Evolutionary conservation across 106 monocot genomes (phyloP).

Genomic region (Dioscorea zingiberensis): DNA sequence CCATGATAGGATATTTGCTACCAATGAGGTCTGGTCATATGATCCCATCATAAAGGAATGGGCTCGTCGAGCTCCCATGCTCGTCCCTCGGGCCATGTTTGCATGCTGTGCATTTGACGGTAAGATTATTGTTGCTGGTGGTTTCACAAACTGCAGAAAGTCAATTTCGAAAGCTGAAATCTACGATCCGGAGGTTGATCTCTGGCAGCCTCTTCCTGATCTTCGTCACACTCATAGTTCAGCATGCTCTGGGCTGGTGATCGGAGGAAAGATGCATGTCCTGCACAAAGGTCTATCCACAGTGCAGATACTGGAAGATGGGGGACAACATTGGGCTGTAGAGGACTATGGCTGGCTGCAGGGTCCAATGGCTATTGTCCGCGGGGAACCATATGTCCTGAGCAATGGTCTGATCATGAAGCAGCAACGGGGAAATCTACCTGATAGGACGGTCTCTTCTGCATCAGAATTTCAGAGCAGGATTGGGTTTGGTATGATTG

Average conservation of each 20-base stretch:
- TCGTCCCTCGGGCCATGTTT: constrained; percentile 85
- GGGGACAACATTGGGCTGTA: constrained; percentile 40
- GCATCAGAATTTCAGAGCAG: constrained; percentile 75
- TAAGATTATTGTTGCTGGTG: constrained; percentile 84
- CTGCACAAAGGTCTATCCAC: constrained; percentile 81
- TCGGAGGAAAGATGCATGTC: constrained; percentile 79
- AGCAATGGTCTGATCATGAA: constrained; percentile 56
- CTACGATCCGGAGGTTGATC: constrained; percentile 62
- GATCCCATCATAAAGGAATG: constrained; percentile 54
- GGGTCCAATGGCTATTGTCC: constrained; percentile 73
- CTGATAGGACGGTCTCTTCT: constrained; percentile 46
- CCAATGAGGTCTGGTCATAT: constrained; percentile 89
- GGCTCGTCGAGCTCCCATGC: constrained; percentile 54
- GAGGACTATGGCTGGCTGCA: constrained; percentile 81
- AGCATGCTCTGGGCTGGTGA: constrained; percentile 72
- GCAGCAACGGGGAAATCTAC: constrained; percentile 25
- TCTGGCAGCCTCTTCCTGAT: constrained; percentile 75
- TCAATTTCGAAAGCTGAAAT: constrained; percentile 80
- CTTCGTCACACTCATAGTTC: constrained; percentile 69
- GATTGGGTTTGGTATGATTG: constrained; percentile 91
- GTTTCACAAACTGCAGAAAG: constrained; percentile 81
- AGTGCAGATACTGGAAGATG: constrained; percentile 74
- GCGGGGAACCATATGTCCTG: constrained; percentile 68
- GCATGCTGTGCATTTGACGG: constrained; percentile 80
- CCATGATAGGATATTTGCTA: constrained; percentile 84